Conservation (phyloP, 768 basidiomycete genomes). For the Aureoboletus auriporus region DNA sequence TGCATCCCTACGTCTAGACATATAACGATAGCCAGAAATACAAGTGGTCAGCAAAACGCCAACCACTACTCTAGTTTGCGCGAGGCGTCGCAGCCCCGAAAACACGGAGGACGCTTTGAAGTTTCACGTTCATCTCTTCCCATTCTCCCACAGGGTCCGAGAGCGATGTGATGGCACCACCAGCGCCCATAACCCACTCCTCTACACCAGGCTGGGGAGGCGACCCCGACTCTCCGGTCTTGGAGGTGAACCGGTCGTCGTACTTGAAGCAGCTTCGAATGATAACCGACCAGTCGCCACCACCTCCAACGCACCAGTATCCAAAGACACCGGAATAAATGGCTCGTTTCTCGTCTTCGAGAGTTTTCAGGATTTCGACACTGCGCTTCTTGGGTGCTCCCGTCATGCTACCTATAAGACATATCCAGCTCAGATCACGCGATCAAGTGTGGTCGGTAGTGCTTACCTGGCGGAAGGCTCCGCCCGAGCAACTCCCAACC, state of each 20-base stretch:
- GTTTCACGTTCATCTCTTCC: conserved; percentile 92
- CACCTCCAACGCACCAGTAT: conserved; percentile 86
- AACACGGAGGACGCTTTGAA: conserved; percentile 68
- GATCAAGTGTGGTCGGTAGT: neutral
- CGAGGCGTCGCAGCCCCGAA: conserved; percentile 42
- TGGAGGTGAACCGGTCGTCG: conserved; percentile 33
- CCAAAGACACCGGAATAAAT: conserved; percentile 93
- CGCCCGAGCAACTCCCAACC: conserved; percentile 77
- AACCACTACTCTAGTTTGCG: conserved; percentile 1
- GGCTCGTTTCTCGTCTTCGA: conserved; percentile 70
- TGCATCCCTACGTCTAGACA: no score
- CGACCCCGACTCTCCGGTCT: conserved; percentile 9
- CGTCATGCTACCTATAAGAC: conserved; percentile 82
- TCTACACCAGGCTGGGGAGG: conserved; percentile 31
- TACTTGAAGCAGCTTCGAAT: conserved; percentile 90
- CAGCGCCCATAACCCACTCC: conserved; percentile 81
- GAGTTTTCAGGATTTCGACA: conserved; percentile 78
- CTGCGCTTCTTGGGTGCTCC: conserved; percentile 95
- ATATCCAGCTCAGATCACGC: conserved; percentile 1
- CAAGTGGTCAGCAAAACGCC: conserved; percentile 1
- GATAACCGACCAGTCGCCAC: conserved; percentile 89
- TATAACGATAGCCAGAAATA: no score
- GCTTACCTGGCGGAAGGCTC: conserved; percentile 82
- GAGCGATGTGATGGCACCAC: conserved; percentile 94
- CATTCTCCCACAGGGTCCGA: conserved; percentile 84